Base-by-base conservation (phyloP, 2,329 filamentous ascomycete genomes). In the Alternaria sp. region DNA sequence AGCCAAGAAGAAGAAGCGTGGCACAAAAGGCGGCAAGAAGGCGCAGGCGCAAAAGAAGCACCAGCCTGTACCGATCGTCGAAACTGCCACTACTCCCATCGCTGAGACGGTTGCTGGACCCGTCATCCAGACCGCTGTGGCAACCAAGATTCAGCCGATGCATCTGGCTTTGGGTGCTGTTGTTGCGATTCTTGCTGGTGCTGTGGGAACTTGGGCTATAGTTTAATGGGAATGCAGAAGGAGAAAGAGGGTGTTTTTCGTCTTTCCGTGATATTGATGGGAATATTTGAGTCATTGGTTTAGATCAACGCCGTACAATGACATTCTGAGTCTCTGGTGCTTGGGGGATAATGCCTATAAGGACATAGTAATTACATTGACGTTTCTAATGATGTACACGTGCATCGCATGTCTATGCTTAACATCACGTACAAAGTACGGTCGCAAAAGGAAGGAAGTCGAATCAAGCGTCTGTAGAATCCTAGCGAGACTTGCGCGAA, bases 1-100 rank as follows among this genome's bases (percentile, higher is more conserved):
- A 22, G 5, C 46, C 14, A 22, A 50, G 5, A 38, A 25, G 8
- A 53, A 53, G 1, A 60, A 57, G 48, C 46, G 53, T 11, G 46
- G 58, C 7, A 49, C 44, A 32, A 58, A 53, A 14, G 48, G 55
- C 22, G 48, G 52, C 2, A 49, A 49, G 43, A 52, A 52, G 25
- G 25, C 25, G 50, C 50, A 52, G n/a, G 36, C 16, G 46, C 30
- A 50, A 5, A 50, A 50, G 32, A 36, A 36, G 32, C 20, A 38
- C 2, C 46, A 50, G 11, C 8, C 32, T 50, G 32, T 27, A 32
- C 12, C 40, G 22, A 2, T 43, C 20, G 12, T 16, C 14, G 20
- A 50, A 14, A 41, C 38, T 12, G 3, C 5, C 1, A 0, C 30
- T 49, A 30, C 14, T 32, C 20, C 40, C 16, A 18, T 41, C 11